Evolutionary conservation across 306 rosid genomes (phyloP).

Genomic region (Vigna unguiculata): DNA sequence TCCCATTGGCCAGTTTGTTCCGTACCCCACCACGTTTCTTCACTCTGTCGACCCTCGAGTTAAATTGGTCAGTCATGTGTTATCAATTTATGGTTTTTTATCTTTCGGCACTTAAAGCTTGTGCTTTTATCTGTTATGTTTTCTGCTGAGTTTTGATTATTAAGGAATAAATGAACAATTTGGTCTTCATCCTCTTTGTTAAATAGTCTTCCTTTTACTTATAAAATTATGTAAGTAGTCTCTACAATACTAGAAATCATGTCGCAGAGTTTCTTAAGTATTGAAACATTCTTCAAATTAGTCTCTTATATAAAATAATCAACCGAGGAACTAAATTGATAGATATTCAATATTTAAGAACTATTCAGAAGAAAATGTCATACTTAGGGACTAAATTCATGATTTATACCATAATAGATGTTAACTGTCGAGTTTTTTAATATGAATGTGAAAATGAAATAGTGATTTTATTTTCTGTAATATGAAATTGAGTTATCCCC

Average conservation of each 20-base stretch:
- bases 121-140: conserved; percentile 2
- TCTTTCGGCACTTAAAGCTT: neutral
- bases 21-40: conserved; percentile 87
- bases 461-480: neutral
- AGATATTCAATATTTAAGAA: too few relatives aligned
- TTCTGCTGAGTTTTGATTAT: neutral
- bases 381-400: too few relatives aligned
- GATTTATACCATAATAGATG: neutral
- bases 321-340: too few relatives aligned
- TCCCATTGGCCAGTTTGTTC: conserved; percentile 86
- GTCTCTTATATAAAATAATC: too few relatives aligned
- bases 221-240: too few relatives aligned
- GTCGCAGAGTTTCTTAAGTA: neutral
- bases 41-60: conserved; percentile 86
- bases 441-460: neutral
- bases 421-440: neutral
- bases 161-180: too few relatives aligned
- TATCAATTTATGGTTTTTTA: neutral
- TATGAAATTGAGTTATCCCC: neutral
- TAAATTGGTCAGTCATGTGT: conserved; percentile 68
- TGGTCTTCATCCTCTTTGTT: too few relatives aligned
- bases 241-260: neutral
- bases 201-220: too few relatives aligned
- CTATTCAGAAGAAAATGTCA: too few relatives aligned
- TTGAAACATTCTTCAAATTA: neutral